These are phyloP conservation scores for Pterocarpus macrocarpus DNA, from an alignment of 306 rosid species.

Conservation along the genomic window DNA sequence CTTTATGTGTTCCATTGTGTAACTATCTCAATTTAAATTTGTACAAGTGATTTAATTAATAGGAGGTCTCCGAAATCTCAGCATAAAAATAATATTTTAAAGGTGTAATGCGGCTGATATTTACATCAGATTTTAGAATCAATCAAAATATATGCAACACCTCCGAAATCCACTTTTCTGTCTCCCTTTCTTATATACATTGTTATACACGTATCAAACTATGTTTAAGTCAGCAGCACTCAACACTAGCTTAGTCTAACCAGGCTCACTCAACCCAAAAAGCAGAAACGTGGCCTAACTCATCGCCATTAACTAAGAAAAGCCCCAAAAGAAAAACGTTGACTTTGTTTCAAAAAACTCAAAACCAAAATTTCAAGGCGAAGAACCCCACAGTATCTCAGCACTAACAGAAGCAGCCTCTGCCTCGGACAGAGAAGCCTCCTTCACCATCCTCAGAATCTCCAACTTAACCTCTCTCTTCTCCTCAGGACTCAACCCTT, in stretches of 20 bases:
- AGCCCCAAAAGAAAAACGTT: too few relatives aligned
- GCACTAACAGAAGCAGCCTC: constrained; percentile 63
- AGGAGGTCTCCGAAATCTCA: background rate
- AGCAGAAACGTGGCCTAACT: background rate
- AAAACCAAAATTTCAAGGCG: constrained; percentile 42
- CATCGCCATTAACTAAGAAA: too few relatives aligned
- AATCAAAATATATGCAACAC: background rate
- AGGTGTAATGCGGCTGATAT: background rate
- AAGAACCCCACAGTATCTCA: constrained; percentile 77
- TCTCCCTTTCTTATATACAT: background rate
- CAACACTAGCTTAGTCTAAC: too few relatives aligned
- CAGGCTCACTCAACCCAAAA: constrained; percentile 1
- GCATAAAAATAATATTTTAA: background rate
- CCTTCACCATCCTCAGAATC: constrained; percentile 61
- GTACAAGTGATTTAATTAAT: background rate
- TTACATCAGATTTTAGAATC: background rate
- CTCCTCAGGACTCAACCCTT: constrained; percentile 64
- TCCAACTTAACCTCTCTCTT: constrained; percentile 61
- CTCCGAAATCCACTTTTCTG: constrained; percentile 15
- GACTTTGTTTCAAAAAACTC: background rate
- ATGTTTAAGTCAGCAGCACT: background rate
- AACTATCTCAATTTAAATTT: background rate
- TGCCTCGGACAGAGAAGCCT: constrained; percentile 60
- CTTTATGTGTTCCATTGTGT: background rate
- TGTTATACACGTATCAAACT: background rate